Conservation (phyloP, 768 basidiomycete species). For the Collybia nuda region DNA sequence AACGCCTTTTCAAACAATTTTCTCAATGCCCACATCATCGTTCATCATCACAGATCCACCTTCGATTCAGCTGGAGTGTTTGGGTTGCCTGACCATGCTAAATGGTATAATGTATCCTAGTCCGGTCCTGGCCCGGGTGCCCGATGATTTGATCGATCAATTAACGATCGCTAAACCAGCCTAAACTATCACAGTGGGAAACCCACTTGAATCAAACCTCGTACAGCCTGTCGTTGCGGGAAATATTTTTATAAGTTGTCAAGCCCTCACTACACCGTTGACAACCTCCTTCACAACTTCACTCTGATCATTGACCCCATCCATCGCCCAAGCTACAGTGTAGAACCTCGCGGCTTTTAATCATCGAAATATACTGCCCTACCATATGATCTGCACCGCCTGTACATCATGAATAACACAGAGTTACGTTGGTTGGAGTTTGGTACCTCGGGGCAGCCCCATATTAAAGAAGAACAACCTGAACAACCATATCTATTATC, state of each 20-base stretch:
- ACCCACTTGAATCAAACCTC: conserved; percentile 10
- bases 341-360: conserved; percentile 3
- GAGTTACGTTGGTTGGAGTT: conserved; percentile 33
- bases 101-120: too few species aligned
- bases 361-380: conserved; percentile 1
- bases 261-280: conserved; percentile 7
- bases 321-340: conserved; percentile 19
- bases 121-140: too few species aligned
- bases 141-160: conserved; percentile 10
- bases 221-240: conserved; percentile 33
- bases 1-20: too few species aligned
- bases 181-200: neutral
- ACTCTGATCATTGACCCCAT: conserved; percentile 21
- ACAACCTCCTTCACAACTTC: conserved; percentile 19
- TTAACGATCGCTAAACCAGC: conserved; percentile 9
- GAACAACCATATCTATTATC: conserved; percentile 34
- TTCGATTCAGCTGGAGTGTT: too few species aligned
- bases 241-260: conserved; percentile 14
- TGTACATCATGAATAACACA: conserved; percentile 31
- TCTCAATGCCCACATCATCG: neutral
- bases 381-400: conserved; percentile 43
- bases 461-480: conserved; percentile 48
- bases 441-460: conserved; percentile 19
- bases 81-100: too few species aligned
- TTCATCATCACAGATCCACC: too few species aligned